Conservation (phyloP, 2,329 filamentous ascomycete species). For the Cladobotryum mycophilum region DNA sequence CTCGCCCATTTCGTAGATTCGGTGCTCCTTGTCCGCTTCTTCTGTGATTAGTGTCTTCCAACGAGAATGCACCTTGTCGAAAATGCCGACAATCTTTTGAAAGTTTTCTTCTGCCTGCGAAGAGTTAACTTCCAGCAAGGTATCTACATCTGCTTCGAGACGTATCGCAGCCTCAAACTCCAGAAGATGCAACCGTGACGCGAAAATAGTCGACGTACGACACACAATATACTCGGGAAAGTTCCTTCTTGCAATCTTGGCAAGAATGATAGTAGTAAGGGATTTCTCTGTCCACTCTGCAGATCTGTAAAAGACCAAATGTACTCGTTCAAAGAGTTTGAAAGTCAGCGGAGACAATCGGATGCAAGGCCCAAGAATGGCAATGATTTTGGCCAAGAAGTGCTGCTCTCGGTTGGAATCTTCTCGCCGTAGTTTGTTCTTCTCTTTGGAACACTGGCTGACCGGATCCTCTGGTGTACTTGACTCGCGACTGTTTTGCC, state of each 20-base stretch:
- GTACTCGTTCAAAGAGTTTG: constrained; percentile 86
- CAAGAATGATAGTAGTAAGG: constrained; percentile 86
- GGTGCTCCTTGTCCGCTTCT: constrained; percentile 71
- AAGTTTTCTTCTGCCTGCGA: constrained; percentile 60
- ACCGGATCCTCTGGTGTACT: constrained; percentile 39
- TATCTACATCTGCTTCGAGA: constrained; percentile 75
- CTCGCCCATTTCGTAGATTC: constrained; percentile 73
- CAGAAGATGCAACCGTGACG: constrained; percentile 64
- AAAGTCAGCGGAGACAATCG: constrained; percentile 66
- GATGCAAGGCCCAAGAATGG: constrained; percentile 75
- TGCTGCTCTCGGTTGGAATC: constrained; percentile 62
- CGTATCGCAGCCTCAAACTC: constrained; percentile 87
- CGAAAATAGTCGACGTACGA: constrained; percentile 82
- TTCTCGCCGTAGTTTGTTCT: constrained; percentile 20
- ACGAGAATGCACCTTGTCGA: constrained; percentile 69
- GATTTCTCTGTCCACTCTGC: constrained; percentile 98
- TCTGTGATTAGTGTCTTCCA: constrained; percentile 70
- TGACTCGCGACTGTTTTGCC: constrained; percentile 56
- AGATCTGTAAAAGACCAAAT: constrained; percentile 92
- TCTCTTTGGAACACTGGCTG: constrained; percentile 16
- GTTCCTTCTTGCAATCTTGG: constrained; percentile 79
- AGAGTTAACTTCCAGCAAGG: constrained; percentile 72
- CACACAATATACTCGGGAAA: constrained; percentile 90
- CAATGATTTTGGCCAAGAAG: constrained; percentile 71
- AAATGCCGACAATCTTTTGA: constrained; percentile 62